Base-by-base conservation (phyloP, 2,329 filamentous ascomycete species). In the Paecilomyces dactylethromorphus region DNA sequence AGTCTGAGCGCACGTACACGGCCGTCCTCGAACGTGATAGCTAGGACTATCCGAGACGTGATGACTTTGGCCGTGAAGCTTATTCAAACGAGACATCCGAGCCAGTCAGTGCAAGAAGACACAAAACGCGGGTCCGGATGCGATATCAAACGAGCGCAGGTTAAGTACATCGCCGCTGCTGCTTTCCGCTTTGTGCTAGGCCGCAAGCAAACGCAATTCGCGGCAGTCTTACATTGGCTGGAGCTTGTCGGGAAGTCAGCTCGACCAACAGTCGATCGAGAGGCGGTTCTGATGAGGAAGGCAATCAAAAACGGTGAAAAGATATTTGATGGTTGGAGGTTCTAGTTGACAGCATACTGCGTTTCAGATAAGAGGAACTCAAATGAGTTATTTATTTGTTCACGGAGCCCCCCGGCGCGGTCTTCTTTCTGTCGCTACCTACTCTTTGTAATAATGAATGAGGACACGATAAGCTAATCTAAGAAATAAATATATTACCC, bases 121-220 rank as follows among this genome's bases (percentile, higher is more conserved):
- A 18, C 24, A 18, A 35, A 22, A 50, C 8, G n/a, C 52, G 56
- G 78, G 72, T 18, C 88, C 63, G 71, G 77, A 13, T 90, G 87
- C 66, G 76, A 78, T 21, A 77, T 92, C 31, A 83, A 80, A 56
- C 84, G 81, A 63, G 71, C 71, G 13, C 88, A 92, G 67, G 78
- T 84, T 33, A 74, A 79, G 58, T 87, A 86, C 79, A 77, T 93
- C 60, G 87, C 86, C 0, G 85, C 86, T 56, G 79, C 79, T 29
- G 91, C 91, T 4, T 96, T 96, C 67, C 72, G 78, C 53, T 76
- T 80, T 56, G 86, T 94, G 29, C 79, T 97, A 66, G 71, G 74
- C 54, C 82, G 80, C 65, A 91, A 88, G 71, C 92, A 96, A 79
- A 87, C 87, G 33, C 82, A 80, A 57, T 90, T 91, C 72, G 68